phyloP scores from a whole-genome alignment of 2,329 filamentous ascomycete genomes.

The Xylariaceae sp. region DNA sequence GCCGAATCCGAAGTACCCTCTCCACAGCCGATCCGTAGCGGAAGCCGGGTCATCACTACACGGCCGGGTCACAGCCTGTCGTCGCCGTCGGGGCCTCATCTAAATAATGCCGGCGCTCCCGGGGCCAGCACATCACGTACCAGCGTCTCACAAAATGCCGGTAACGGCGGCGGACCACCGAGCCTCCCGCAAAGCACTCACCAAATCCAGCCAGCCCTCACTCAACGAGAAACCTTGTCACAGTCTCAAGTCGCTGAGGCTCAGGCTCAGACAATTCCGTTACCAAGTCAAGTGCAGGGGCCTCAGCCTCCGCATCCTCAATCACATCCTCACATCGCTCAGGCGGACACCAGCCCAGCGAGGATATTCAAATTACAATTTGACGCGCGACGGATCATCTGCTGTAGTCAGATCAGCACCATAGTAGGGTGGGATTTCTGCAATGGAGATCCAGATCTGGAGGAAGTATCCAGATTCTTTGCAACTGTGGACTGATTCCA shows the following conservation, averaged over 20 bases:
- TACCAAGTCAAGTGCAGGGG: conserved; percentile 8
- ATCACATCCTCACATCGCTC: conserved; percentile 39
- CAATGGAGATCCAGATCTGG: conserved; percentile 74
- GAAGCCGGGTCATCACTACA: conserved; percentile 3
- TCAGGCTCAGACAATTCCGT: conserved; percentile 1
- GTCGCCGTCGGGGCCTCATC: conserved; percentile 10
- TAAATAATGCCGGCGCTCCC: conserved; percentile 3
- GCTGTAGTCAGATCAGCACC: conserved; percentile 83
- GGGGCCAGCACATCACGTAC: conserved; percentile 1
- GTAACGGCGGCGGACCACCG: conserved; percentile 17
- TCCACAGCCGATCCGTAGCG: conserved; percentile 1
- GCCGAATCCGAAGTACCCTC: conserved; percentile 8
- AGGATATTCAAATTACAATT: conserved; percentile 97
- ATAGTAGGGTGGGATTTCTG: conserved; percentile 99
- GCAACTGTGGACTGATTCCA: conserved; percentile 51
- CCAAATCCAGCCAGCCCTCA: conserved; percentile 2
- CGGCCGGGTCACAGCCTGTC: conserved; percentile 9
- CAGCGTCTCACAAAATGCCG: neutral
- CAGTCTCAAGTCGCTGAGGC: conserved; percentile 28
- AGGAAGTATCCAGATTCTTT: conserved; percentile 76
- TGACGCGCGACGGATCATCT: conserved; percentile 87
- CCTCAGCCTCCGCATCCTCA: conserved; percentile 25
- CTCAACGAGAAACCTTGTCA: conserved; percentile 8
- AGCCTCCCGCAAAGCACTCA: neutral
- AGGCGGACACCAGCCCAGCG: conserved; percentile 43